Percentiles rank a stretch among this genome's conserved stretches.
These are phyloP conservation scores for Aspergillus diversus DNA, from an alignment of 495 filamentous ascomycete genomes.

Conservation along the genomic window DNA sequence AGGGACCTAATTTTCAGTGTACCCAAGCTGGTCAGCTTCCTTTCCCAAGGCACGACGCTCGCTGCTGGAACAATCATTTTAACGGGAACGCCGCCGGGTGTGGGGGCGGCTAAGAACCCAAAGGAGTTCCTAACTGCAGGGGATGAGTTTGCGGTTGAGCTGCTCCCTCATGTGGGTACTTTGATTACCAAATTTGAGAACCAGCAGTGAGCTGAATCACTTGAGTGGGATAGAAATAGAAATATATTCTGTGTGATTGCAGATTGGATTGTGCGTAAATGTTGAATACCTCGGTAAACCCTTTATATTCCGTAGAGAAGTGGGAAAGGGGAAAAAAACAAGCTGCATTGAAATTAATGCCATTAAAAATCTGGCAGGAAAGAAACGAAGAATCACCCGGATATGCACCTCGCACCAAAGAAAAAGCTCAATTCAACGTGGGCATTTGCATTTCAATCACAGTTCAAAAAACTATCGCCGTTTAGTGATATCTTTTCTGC, in stretches of 20 bases:
- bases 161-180: constrained; percentile 48
- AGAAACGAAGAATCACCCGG: no score
- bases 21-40: constrained; percentile 70
- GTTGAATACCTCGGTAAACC: no score
- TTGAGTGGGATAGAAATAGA: not conserved
- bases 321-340: no score
- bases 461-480: no score
- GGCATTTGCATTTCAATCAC: no score
- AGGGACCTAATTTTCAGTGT: constrained; percentile 81
- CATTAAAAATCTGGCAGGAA: no score
- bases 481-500: no score
- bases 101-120: constrained; percentile 57
- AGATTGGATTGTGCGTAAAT: no score
- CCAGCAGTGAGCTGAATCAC: constrained; percentile 18
- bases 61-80: constrained; percentile 81
- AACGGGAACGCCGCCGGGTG: constrained; percentile 72
- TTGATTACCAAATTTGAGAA: constrained; percentile 46
- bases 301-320: no score
- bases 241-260: not conserved
- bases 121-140: constrained; percentile 60
- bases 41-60: constrained; percentile 77
- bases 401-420: no score
- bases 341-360: no score
- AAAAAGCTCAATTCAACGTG: no score
- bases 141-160: constrained; percentile 62